phyloP scores from a whole-genome alignment of 331 rosid species.

The Quercus phellos region DNA sequence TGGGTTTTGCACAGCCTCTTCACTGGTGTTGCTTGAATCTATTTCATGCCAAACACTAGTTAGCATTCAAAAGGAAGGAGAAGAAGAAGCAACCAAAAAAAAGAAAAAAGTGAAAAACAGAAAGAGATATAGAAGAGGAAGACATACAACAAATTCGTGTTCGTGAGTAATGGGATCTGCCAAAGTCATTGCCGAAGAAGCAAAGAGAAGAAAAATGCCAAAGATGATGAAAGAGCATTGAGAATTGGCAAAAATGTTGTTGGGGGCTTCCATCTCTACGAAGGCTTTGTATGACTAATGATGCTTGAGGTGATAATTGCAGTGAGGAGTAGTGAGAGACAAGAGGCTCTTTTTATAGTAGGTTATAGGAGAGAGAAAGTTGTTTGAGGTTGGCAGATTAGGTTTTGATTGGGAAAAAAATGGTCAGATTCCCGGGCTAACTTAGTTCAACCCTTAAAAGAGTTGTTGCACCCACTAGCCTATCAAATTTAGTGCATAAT shows the following conservation, averaged over 20 bases:
- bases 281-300: conserved; percentile 2
- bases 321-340: conserved; percentile 1
- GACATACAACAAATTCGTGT: conserved; percentile 67
- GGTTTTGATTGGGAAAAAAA: conserved; percentile 37
- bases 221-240: conserved; percentile 23
- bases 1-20: conserved; percentile 96
- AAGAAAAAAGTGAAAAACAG: neutral
- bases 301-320: conserved; percentile 11
- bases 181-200: conserved; percentile 37
- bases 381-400: conserved; percentile 46
- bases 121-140: neutral
- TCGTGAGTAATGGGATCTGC: conserved; percentile 45
- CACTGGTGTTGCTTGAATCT: conserved; percentile 84
- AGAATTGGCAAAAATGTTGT: conserved; percentile 4
- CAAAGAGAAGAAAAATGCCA: conserved; percentile 42
- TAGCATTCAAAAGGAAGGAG: neutral
- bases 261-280: conserved; percentile 32
- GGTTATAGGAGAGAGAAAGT: conserved; percentile 20
- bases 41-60: neutral
- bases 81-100: neutral
- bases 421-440: conserved; percentile 34
- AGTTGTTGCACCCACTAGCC: conserved; percentile 61
- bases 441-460: conserved; percentile 33
- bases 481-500: conserved; percentile 12
- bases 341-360: conserved; percentile 41